Evolutionary conservation across 257 asterid genomes (phyloP), one percentile per base, ranked within the genome.

Genomic region (Solanum stenotomum): DNA sequence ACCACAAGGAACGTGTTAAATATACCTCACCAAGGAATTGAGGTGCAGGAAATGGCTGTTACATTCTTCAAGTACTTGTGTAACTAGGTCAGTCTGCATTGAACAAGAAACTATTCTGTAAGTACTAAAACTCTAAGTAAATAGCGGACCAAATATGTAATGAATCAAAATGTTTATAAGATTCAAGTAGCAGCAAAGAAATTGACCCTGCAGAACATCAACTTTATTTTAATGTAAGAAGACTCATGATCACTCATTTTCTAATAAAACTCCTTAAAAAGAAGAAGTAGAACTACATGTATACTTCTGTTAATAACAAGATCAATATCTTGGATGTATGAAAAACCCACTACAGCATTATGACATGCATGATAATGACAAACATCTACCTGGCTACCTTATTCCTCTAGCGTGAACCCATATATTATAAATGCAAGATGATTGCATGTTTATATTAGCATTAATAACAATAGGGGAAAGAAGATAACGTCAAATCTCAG

Each of bases 41-140:
- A 96, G 96, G 75, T 93, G 95, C 85, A 85, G 92, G 81, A 93
- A 91, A 92, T 96, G 98, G 8, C 92, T 94, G 2, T 90, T 90
- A 59, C 99, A 97, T 93, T 97, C 99, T 90, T 94, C 98, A 82
- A 95, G 90, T 90, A 94, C 98, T 94, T 97, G 98, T 81, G 92
- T 87, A 86, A 96, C 94, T 87, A 96, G 90, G 85, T 95, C 96
- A 82, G 92, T 93, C 99, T 97, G 93, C 16, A 31, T 11, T 16
- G 63, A 25, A 8, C 70, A 42, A 25, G 59, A 49, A 71, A 81
- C 5, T 59, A 34, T 23, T 5, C 38, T 9, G 8, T 46, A 44
- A 46, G 29, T 81, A 81, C n/a, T 81, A 27, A 81, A 81, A 81
- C 25, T 81, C 67, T 44, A 46, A 81, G 68, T 44, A 81, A 81